phyloP scores from a whole-genome alignment of 331 rosid species.

The Malus hybrid region DNA sequence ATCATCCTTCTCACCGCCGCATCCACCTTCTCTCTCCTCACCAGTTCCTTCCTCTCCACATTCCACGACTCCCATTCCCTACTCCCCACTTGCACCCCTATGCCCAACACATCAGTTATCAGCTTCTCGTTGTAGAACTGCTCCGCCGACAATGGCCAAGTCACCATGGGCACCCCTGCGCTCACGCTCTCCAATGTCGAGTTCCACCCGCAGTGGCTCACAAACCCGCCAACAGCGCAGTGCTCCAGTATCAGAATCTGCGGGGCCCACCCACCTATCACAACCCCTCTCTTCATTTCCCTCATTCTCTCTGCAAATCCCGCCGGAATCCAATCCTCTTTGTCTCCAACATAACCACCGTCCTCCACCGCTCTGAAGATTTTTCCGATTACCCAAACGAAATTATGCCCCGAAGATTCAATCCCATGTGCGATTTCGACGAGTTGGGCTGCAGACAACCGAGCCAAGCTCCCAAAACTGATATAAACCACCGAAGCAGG shows the following conservation, averaged over 20 bases:
- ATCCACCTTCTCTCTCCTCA: neutral
- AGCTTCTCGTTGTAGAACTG: neutral
- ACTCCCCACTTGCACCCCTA: neutral
- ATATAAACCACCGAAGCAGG: slow-evolving; percentile 17
- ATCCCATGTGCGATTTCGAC: no score
- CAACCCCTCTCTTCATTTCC: no score
- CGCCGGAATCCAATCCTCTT: no score
- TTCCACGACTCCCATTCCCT: neutral
- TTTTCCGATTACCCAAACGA: no score
- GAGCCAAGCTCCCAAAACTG: slow-evolving; percentile 2
- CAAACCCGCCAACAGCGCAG: neutral
- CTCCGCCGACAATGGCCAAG: neutral
- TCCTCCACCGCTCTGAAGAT: no score
- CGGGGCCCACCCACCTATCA: neutral
- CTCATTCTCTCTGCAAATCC: no score
- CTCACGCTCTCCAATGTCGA: neutral
- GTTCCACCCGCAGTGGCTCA: neutral
- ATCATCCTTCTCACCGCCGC: neutral
- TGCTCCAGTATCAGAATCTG: neutral
- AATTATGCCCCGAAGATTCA: no score
- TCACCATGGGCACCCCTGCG: neutral
- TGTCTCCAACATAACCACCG: no score
- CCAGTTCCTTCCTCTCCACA: neutral
- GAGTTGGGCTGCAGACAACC: no score
- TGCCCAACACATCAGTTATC: neutral